Base-by-base conservation (phyloP, 441 rosid genomes). In the Bruguiera hainesii region DNA sequence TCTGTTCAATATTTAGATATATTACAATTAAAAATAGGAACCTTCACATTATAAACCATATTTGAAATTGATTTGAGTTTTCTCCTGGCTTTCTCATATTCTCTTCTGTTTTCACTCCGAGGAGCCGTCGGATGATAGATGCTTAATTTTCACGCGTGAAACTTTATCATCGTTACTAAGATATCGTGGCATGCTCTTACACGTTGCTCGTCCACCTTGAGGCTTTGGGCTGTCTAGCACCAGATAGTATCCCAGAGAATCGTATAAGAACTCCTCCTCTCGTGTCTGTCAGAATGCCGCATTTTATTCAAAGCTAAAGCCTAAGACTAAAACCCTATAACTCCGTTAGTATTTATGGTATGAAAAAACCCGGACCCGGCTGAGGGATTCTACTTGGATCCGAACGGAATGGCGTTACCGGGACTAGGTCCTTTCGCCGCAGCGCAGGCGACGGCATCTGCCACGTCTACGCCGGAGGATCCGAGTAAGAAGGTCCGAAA, bases 401-500 rank as follows among this genome's bases (percentile, higher is more conserved):
- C 93, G 64, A 78, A 73, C 61, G 87, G 79, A 75, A 88, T 88
- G 89, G 80, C 92, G 28, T 72, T 85, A 64, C 88, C 92, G 2
- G 82, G 88, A 11, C 73, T 87, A 18, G 85, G 80, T 42, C 80
- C 93, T 4, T 89, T 89, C 74, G 73, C 87, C 18, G 67, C 80
- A 65, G 23, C 83, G 64, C 28, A 82, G 63, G 39, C 78, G 0
- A 75, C 75, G 18, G 63, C 83, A 42, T 73, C 84, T 0, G 61
- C 84, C 18, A 77, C 60, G 42, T 69, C 82, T 21, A 67, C 85
- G 57, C 63, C 72, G 50, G 79, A 76, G 51, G 79, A 76, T 61
- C 73, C 56, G 67, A 52, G 35, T 23, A 84, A 80, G 91, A 93
- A 89, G 85, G 81, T 89, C 68, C 90, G 98, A 69, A 93, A 93